Percentiles rank a stretch among this genome's conserved stretches.
phyloP scores from a whole-genome alignment of 495 filamentous ascomycete species.

The Terfezia claveryi region DNA sequence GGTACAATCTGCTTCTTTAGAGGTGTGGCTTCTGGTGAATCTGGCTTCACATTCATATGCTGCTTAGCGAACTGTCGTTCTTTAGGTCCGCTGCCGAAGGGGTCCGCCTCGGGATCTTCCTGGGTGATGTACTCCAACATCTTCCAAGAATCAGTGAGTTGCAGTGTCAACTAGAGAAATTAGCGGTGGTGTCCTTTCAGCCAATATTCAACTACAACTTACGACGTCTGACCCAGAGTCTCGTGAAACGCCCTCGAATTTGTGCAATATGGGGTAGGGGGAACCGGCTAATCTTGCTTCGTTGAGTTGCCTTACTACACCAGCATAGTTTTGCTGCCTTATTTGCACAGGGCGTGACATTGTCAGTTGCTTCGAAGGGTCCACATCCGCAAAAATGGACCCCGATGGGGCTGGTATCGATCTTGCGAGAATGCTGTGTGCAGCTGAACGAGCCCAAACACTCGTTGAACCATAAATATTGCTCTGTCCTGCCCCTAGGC shows the following conservation, averaged over 20 bases:
- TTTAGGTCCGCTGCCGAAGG: constrained; percentile 9
- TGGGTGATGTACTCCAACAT: constrained; percentile 11
- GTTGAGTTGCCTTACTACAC: constrained; percentile 14
- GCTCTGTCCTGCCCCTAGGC: constrained; percentile 8
- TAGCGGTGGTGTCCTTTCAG: neutral
- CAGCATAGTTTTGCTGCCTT: constrained; percentile 13
- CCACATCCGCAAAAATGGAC: constrained; percentile 15
- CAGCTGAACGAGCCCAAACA: constrained; percentile 14
- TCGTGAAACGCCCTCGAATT: constrained; percentile 16
- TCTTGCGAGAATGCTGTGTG: neutral
- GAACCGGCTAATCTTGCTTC: constrained; percentile 12
- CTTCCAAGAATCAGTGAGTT: constrained; percentile 19
- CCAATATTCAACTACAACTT: neutral
- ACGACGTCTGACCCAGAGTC: constrained; percentile 17
- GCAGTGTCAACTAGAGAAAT: constrained; percentile 13
- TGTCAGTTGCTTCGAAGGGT: constrained; percentile 13
- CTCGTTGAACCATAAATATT: constrained; percentile 2
- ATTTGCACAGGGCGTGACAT: constrained; percentile 13
- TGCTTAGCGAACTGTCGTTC: constrained; percentile 11
- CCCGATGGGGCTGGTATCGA: neutral
- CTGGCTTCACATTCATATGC: constrained; percentile 1
- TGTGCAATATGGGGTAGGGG: constrained; percentile 13
- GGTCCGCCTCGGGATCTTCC: constrained; percentile 13
- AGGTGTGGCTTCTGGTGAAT: constrained; percentile 10
- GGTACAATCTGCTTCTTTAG: constrained; percentile 16